phyloP scores from a whole-genome alignment of 2,329 filamentous ascomycete genomes.

The Aspergillus piperis region DNA sequence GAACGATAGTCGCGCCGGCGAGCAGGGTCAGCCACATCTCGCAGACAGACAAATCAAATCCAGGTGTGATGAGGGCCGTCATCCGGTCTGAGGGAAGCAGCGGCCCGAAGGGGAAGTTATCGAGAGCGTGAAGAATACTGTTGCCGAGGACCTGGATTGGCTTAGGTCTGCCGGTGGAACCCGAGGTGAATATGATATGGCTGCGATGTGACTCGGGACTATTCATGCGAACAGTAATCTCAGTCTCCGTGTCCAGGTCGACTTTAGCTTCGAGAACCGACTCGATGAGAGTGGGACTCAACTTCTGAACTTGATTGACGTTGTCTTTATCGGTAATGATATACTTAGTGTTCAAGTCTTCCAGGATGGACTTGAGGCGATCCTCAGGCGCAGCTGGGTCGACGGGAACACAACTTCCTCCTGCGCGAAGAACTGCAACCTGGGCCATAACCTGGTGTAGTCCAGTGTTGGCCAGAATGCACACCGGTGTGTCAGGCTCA shows the following conservation, averaged over 20 bases:
- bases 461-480: not conserved
- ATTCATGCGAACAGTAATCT: not conserved
- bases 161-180: slow-evolving; percentile 71
- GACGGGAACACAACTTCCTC: not conserved
- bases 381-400: not conserved
- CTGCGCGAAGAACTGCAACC: not conserved
- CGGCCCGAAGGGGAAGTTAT: slow-evolving; percentile 4
- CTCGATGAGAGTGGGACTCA: too few relatives aligned
- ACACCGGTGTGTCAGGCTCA: not conserved
- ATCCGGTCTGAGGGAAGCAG: slow-evolving; percentile 13
- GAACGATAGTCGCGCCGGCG: slow-evolving; percentile 13
- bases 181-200: slow-evolving; percentile 60
- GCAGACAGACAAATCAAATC: slow-evolving; percentile 18
- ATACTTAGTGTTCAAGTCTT: not conserved
- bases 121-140: slow-evolving; percentile 12
- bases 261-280: not conserved
- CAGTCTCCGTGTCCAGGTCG: not conserved
- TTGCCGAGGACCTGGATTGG: slow-evolving; percentile 72
- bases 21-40: slow-evolving; percentile 18
- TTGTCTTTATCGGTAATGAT: not conserved
- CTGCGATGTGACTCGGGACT: not conserved
- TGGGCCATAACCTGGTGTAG: not conserved
- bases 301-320: not conserved
- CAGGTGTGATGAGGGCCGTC: slow-evolving; percentile 16
- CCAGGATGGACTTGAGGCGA: not conserved